A percentile compares a stretch with the other conserved stretches of the same genome.
Conservation (phyloP, 2,329 filamentous ascomycete genomes). For the Paracoccidioides lutzii region DNA sequence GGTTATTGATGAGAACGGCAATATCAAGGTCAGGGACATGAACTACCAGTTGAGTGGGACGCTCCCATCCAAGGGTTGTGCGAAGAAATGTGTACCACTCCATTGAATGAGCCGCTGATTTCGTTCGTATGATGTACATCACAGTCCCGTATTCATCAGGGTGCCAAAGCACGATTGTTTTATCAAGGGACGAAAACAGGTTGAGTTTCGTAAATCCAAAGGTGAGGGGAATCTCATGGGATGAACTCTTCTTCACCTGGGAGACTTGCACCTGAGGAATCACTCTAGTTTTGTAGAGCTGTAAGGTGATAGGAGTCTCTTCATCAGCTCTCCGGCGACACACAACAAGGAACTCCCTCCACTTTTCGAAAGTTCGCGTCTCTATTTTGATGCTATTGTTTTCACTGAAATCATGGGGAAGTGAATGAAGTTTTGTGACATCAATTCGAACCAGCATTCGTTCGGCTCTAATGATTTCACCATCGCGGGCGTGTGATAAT, state of each 20-base stretch:
- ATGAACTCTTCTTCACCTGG: slow-evolving; percentile 41
- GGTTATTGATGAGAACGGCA: slow-evolving; percentile 45
- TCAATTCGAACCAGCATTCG: slow-evolving; percentile 55
- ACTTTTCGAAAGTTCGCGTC: slow-evolving; percentile 47
- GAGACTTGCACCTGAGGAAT: slow-evolving; percentile 47
- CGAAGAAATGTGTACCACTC: slow-evolving; percentile 58
- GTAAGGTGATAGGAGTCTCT: slow-evolving; percentile 42
- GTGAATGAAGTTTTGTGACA: slow-evolving; percentile 33
- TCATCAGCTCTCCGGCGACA: slow-evolving; percentile 46
- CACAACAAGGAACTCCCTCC: slow-evolving; percentile 51
- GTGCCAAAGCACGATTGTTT: slow-evolving; percentile 52
- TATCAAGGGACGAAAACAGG: slow-evolving; percentile 53
- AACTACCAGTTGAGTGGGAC: slow-evolving; percentile 45
- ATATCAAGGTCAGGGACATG: slow-evolving; percentile 51
- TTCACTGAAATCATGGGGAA: slow-evolving; percentile 51
- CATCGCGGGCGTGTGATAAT: slow-evolving; percentile 17
- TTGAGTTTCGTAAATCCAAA: slow-evolving; percentile 41
- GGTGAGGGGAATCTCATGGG: slow-evolving; percentile 39
- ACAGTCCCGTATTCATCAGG: slow-evolving; percentile 41
- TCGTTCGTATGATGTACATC: slow-evolving; percentile 50
- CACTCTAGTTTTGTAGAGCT: slow-evolving; percentile 50
- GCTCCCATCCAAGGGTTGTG: slow-evolving; percentile 45
- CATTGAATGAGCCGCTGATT: slow-evolving; percentile 47
- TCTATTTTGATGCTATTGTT: slow-evolving; percentile 48
- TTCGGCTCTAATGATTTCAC: slow-evolving; percentile 54